phyloP scores from a whole-genome alignment of 106 monocot species.

The Allium cepa region DNA sequence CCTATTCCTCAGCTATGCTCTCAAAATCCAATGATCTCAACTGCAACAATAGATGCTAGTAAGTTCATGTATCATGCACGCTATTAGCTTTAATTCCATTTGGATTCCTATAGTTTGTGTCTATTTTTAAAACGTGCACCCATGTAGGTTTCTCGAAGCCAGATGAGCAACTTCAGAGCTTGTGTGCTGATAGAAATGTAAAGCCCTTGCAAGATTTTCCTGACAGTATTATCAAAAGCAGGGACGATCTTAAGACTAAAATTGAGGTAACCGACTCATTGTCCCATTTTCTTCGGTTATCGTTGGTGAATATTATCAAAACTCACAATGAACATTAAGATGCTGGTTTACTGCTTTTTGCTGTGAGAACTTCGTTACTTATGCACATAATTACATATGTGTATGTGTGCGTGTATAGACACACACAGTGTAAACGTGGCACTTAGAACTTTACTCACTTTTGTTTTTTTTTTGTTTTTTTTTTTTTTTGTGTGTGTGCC shows the following conservation, averaged over 20 bases:
- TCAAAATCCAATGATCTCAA: conserved; percentile 1
- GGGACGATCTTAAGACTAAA: conserved; percentile 49
- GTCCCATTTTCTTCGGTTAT: too few species aligned
- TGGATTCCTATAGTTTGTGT: neutral
- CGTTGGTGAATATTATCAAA: too few species aligned
- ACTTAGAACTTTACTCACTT: too few species aligned
- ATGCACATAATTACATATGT: too few species aligned
- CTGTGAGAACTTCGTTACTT: too few species aligned
- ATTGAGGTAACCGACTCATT: too few species aligned
- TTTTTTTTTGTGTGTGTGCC: too few species aligned
- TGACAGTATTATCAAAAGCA: conserved; percentile 31
- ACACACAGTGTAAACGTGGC: too few species aligned
- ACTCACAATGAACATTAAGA: too few species aligned
- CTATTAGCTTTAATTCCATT: neutral
- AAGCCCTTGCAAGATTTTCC: conserved; percentile 34
- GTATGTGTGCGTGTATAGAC: too few species aligned
- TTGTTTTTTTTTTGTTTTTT: too few species aligned
- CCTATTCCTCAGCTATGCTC: neutral
- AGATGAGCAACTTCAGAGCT: conserved; percentile 45
- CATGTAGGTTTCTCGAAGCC: conserved; percentile 31
- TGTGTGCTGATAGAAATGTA: conserved; percentile 48
- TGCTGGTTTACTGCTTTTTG: too few species aligned
- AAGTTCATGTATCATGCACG: neutral
- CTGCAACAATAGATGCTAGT: conserved; percentile 1
- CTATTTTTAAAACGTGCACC: conserved; percentile 4